Evolutionary conservation across 176 grass and related monocot species (phyloP).

Genomic region (Oryza punctata): DNA sequence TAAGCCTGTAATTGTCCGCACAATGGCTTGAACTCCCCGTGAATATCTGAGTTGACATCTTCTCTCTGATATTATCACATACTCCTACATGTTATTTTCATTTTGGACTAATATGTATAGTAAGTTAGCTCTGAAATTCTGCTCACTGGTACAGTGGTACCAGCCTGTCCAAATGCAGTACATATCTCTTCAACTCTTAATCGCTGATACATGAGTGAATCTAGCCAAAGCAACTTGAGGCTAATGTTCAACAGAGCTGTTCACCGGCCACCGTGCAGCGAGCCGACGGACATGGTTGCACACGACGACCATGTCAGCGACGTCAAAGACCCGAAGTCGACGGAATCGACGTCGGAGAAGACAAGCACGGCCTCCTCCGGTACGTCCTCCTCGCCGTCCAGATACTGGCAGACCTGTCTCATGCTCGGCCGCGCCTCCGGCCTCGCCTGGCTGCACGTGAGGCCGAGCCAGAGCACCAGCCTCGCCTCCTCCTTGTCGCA

Average conservation of each 20-base stretch:
- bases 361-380: neutral
- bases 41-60: slow-evolving; percentile 44
- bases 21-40: slow-evolving; percentile 23
- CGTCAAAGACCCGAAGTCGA: slow-evolving; percentile 18
- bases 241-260: neutral
- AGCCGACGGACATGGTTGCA: slow-evolving; percentile 5
- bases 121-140: neutral
- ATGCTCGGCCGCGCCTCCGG: slow-evolving; percentile 41
- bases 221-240: too few relatives aligned
- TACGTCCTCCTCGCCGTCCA: slow-evolving; percentile 40
- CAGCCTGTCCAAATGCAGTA: neutral
- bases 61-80: slow-evolving; percentile 19
- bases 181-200: neutral
- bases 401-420: slow-evolving; percentile 54
- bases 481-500: slow-evolving; percentile 39
- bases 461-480: slow-evolving; percentile 48
- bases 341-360: neutral
- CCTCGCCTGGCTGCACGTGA: slow-evolving; percentile 46
- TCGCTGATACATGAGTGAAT: too few relatives aligned
- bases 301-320: slow-evolving; percentile 31
- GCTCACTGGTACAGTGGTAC: neutral
- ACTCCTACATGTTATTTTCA: slow-evolving; percentile 7
- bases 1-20: slow-evolving; percentile 47
- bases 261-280: slow-evolving; percentile 18
- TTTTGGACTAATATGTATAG: neutral